Base-by-base conservation (phyloP, 2,329 filamentous ascomycete genomes). In the Aspergillus phoenicis region DNA sequence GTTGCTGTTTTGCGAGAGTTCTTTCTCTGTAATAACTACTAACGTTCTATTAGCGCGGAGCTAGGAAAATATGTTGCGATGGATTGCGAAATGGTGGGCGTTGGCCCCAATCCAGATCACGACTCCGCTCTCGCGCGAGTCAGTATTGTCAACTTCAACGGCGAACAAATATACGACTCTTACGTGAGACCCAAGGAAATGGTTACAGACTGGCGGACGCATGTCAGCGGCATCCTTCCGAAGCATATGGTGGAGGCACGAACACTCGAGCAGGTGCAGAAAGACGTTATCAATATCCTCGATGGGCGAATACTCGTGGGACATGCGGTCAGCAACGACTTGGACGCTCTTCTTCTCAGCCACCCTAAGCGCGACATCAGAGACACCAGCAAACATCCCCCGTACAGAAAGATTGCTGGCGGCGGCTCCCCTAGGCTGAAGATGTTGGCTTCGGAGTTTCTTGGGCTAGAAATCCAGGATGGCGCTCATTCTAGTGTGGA, bases 21-120 rank as follows among this genome's bases (percentile, higher is more conserved):
- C 6, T 3, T 58, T 20, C 13, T 10, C 49, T 55, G 30, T 13
- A 41, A 22, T 33, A 15, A n/a, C 57, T 49, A 52, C 67, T 70
- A 58, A 70, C 58, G 13, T n/a, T 36, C 73, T 64, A 75, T 80
- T 24, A 85, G 83, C 5, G 78, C 89, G 38, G 86, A 92, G 57
- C 80, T 93, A 20, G 95, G 94, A 55, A 96, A 95, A 82, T 99
- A 96, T 75, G 80, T 99, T 45, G 90, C 91, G 20, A 86, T 99
- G 51, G 95, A 99, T 80, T 99, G 95, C 77, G 95, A 99, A 79
- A 99, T 99, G 95, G 95, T 99, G 26, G 95, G 94, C 52, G 87
- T 96, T 0, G 85, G 86, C 1, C 79, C 78, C 2, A 75, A 80
- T 77, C 86, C 85, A 3, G 87, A 87, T 54, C 85, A 87, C 22